A percentile compares a stretch with the other conserved stretches of the same genome.
Evolutionary conservation across 1,139 yeast genomes (phyloP).

Genomic region (Saccharomyces pastorianus): DNA sequence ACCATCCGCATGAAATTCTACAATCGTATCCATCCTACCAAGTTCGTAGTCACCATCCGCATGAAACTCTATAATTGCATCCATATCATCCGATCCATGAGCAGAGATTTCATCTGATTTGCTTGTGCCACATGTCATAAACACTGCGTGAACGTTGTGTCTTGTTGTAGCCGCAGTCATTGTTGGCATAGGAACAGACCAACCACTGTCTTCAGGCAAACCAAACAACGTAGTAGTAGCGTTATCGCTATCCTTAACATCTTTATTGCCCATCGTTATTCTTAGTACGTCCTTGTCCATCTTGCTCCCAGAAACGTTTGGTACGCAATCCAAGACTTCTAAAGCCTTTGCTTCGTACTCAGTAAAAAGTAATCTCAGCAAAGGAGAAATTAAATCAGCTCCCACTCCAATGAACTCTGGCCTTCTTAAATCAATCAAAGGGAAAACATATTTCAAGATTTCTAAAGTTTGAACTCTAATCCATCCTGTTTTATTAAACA

Average conservation of each 20-base stretch:
- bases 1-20: no score
- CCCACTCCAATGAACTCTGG: conserved; percentile 86
- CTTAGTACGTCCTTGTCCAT: conserved; percentile 85
- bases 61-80: no score
- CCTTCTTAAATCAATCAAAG: conserved; percentile 65
- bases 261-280: conserved; percentile 80
- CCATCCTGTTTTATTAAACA: conserved; percentile 73
- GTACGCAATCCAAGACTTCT: conserved; percentile 81
- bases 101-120: conserved; percentile 19
- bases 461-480: conserved; percentile 73
- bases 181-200: conserved; percentile 96
- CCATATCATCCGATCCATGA: conserved; percentile 25
- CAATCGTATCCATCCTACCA: no score
- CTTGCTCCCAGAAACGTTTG: conserved; percentile 78
- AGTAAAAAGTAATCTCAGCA: conserved; percentile 71
- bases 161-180: conserved; percentile 81
- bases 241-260: conserved; percentile 73
- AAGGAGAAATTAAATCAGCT: conserved; percentile 88
- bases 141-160: conserved; percentile 91
- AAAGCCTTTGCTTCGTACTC: conserved; percentile 84
- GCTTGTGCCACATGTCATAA: conserved; percentile 57
- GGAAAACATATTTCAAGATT: conserved; percentile 63
- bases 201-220: conserved; percentile 90
- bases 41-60: no score
- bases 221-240: conserved; percentile 87